Base-by-base conservation (phyloP, 2,329 filamentous ascomycete species). In the Pseudocercospora vitis region DNA sequence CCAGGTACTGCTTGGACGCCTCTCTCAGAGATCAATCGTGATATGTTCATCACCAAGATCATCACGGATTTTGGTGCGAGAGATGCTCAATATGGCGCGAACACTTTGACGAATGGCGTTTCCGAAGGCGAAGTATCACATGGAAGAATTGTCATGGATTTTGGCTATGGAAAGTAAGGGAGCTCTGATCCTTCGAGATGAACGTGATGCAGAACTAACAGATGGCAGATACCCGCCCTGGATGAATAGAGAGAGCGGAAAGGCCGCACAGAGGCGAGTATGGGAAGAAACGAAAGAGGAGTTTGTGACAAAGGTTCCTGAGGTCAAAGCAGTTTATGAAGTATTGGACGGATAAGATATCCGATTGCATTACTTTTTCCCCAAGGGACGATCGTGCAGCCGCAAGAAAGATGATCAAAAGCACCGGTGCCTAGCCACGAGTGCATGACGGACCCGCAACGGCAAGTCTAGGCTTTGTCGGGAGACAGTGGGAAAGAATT, bases 1-100 rank as follows among this genome's bases (percentile, higher is more conserved):
- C 53, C 53, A 14, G 53, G 53, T 4, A 28, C 53, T 2, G 44
- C 53, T 11, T 56, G 53, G 53, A 56, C 53, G 16, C 44, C 32
- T 2, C 37, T 56, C 12, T 53, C 53, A n/a, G 26, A 50, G 4
- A 37, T 51, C 9, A 56, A 53, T 21, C 28, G 48, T 14, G 33
- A 33, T 8, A 33, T 21, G 14, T 46, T 53, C 21, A 49, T 56
- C 46, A 46, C 53, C 5, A 50, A 50, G 26, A 24, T 56, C 21
- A 56, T 56, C 50, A 52, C 32, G 19, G 45, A 56, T 16, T 50
- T 49, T 29, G 45, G 44, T 9, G 49, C 53, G 9, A 19, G 53
- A 53, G 50, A 53, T 45, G 28, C 53, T 12, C 29, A 51, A 9
- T 40, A 39, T 28, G 33, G 53, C 3, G 53, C 53, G 4, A 51